Evolutionary conservation across 1,284 basidiomycete genomes (phyloP).

Genomic region (Ceratobasidium sp.): DNA sequence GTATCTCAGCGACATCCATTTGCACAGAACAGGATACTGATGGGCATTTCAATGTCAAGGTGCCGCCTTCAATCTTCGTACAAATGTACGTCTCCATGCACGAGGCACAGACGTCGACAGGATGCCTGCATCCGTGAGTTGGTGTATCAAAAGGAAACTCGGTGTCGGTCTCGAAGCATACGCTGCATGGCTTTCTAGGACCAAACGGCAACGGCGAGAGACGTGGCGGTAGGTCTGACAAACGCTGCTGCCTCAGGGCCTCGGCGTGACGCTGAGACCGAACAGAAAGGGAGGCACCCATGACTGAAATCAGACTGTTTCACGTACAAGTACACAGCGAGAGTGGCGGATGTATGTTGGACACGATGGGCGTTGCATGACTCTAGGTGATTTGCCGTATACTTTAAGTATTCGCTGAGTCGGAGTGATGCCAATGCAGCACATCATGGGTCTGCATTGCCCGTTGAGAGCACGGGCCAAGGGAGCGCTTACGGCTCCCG

Average conservation of each 20-base stretch:
- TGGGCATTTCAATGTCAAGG: slow-evolving; percentile 10
- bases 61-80: not conserved
- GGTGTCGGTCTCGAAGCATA: slow-evolving; percentile 9
- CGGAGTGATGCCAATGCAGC: not conserved
- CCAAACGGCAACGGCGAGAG: not conserved
- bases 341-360: not conserved
- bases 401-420: not conserved
- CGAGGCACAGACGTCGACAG: slow-evolving; percentile 25
- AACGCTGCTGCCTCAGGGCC: too few species aligned
- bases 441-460: not conserved
- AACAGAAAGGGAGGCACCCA: slow-evolving; percentile 1
- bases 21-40: not conserved
- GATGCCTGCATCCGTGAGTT: slow-evolving; percentile 17
- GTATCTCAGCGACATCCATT: slow-evolving; percentile 23
- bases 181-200: not conserved
- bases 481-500: not conserved
- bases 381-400: not conserved
- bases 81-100: slow-evolving; percentile 15
- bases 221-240: not conserved
- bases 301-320: not conserved
- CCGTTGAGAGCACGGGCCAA: not conserved
- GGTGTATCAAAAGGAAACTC: slow-evolving; percentile 10
- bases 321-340: not conserved
- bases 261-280: not conserved
- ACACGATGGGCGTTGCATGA: not conserved